Conservation (phyloP, 176 grass and related monocot species). For the Pontederia crassipes region DNA sequence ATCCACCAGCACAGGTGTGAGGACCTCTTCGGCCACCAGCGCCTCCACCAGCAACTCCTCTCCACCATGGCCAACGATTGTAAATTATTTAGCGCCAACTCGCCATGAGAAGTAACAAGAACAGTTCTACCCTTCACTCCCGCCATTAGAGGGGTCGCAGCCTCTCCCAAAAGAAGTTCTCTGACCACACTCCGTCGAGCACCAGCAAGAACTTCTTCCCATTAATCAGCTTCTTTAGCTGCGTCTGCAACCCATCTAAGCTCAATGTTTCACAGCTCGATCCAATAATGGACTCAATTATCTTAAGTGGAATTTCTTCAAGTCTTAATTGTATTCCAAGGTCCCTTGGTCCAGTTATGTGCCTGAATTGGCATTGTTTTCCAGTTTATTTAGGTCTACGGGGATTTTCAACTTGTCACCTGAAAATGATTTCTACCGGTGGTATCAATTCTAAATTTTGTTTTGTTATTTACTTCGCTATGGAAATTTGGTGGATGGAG, state of each 20-base stretch:
- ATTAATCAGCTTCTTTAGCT: constrained; percentile 14
- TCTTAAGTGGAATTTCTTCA: constrained; percentile 26
- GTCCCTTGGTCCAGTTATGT: no score
- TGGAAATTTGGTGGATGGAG: no score
- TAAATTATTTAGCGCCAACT: constrained; percentile 17
- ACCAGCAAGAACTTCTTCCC: constrained; percentile 37
- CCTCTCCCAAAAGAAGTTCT: constrained; percentile 35
- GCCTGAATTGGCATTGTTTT: no score
- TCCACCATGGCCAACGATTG: background rate
- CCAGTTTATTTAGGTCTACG: no score
- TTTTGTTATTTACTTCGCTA: no score
- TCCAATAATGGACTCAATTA: constrained; percentile 23
- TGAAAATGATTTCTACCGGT: no score
- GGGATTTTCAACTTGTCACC: no score
- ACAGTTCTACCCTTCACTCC: constrained; percentile 30
- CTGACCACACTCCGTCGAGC: constrained; percentile 36
- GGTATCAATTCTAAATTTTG: no score
- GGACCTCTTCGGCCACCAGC: no score
- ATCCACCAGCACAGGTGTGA: no score
- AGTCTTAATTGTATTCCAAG: no score
- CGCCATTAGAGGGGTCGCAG: constrained; percentile 9
- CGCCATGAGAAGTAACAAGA: constrained; percentile 41
- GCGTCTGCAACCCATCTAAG: constrained; percentile 30
- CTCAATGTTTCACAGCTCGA: constrained; percentile 10
- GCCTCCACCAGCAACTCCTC: no score